A percentile compares a stretch with the other conserved stretches of the same genome.
phyloP scores from a whole-genome alignment of 345 rosid genomes.

The Nasturtium officinale region DNA sequence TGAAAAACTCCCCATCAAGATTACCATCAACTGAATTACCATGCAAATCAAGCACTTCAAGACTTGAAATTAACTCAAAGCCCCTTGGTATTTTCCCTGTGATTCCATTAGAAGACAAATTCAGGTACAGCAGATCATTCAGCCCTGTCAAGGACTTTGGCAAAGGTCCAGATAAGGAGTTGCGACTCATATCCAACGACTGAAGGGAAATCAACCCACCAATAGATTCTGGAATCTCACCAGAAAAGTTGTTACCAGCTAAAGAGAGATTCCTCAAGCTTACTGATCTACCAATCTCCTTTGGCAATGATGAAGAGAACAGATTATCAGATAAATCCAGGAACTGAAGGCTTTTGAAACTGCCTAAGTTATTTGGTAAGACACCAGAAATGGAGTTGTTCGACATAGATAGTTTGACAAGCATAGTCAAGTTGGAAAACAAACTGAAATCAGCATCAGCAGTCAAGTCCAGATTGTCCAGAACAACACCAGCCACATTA shows the following conservation, averaged over 20 bases:
- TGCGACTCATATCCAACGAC: conserved; percentile 85
- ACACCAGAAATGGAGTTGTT: conserved; percentile 82
- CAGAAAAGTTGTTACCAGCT: conserved; percentile 92
- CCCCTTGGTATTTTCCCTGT: conserved; percentile 69
- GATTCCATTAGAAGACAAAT: conserved; percentile 77
- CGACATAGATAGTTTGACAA: conserved; percentile 84
- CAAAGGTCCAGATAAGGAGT: conserved; percentile 77
- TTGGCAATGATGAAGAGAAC: conserved; percentile 64
- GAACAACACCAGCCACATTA: conserved; percentile 86
- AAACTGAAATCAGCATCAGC: conserved; percentile 81
- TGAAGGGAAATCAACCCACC: conserved; percentile 68
- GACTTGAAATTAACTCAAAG: conserved; percentile 62
- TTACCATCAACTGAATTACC: conserved; percentile 76
- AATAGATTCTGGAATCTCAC: conserved; percentile 69
- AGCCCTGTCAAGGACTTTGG: conserved; percentile 67
- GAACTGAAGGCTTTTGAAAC: conserved; percentile 71
- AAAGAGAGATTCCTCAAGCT: conserved; percentile 74
- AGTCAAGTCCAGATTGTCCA: conserved; percentile 74
- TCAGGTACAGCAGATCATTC: conserved; percentile 58
- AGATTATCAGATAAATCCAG: conserved; percentile 79
- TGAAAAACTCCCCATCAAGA: conserved; percentile 80
- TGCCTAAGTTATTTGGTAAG: conserved; percentile 66
- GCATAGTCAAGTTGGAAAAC: conserved; percentile 82
- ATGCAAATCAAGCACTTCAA: conserved; percentile 83
- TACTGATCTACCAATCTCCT: conserved; percentile 63